Base-by-base conservation (phyloP, 75 land plant species). In the Isoetes taiwanensis region DNA sequence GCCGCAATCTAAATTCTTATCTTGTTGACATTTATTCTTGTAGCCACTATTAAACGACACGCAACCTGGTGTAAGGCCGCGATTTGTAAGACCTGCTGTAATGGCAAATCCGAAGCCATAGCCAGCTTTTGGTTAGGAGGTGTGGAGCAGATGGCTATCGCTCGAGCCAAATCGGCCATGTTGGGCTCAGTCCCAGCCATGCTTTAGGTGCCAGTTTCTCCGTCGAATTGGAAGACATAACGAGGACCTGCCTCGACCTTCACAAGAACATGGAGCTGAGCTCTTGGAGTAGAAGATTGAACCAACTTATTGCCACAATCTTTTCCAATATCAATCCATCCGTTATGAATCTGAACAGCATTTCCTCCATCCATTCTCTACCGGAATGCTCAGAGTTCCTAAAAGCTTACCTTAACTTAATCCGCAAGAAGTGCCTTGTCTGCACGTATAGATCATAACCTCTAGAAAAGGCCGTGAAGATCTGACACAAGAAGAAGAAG, bases 261-360 rank as follows among this genome's bases (percentile, higher is more conserved):
- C 0, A 89, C 84, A 27, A 52, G 63, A 41, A 81, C 41, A 34
- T 84, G 82, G 25, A 89, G 66, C 74, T 88, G 76, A 16, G 83
- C 72, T 29, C 72, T 80, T 0, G 62, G 27, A 28, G n/a, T n/a
- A n/a, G n/a, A n/a, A n/a, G n/a, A n/a, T n/a, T n/a, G n/a, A n/a
- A n/a, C n/a, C n/a, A n/a, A n/a, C n/a, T n/a, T n/a, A n/a, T 62
- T 50, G 11, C 17, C 71, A 62, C 50, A 56, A 52, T 24, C n/a
- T n/a, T n/a, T n/a, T 1, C 96, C 81, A 38, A 90, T 82, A 30
- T 72, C 64, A 26, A 78, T 72, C 96, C 96, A 90, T 14, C 96
- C 96, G 57, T 53, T 80, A 62, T 82, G 82, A 38, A 90, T 71
- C 64, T 74, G 61, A 16, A 61, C 58, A 12, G 96, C 61, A 57